phyloP scores from a whole-genome alignment of 2,329 filamentous ascomycete genomes.

The Elsinoe necatrix region DNA sequence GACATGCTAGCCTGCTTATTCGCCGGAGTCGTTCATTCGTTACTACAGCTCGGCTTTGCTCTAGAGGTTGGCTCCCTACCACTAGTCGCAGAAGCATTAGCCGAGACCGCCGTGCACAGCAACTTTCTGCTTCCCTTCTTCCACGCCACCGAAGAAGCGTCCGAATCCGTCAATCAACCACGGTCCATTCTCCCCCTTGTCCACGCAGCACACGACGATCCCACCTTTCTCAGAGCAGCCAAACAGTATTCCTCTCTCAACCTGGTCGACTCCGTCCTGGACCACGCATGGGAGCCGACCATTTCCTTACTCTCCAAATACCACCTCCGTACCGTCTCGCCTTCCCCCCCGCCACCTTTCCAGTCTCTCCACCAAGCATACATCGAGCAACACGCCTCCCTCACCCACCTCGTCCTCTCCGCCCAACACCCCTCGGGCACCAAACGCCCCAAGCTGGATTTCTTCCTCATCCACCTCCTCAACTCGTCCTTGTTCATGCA shows the following conservation, averaged over 20 bases:
- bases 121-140: slow-evolving; percentile 50
- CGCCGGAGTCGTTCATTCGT: slow-evolving; percentile 63
- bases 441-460: slow-evolving; percentile 68
- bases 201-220: slow-evolving; percentile 48
- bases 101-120: slow-evolving; percentile 64
- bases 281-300: slow-evolving; percentile 54
- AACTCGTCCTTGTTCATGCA: slow-evolving; percentile 69
- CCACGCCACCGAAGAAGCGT: slow-evolving; percentile 42
- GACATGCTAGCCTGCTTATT: slow-evolving; percentile 62
- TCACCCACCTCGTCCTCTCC: slow-evolving; percentile 51
- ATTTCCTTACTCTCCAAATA: slow-evolving; percentile 51
- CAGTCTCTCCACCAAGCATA: slow-evolving; percentile 17
- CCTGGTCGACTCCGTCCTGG: slow-evolving; percentile 57
- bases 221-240: slow-evolving; percentile 48
- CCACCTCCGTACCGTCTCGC: slow-evolving; percentile 42
- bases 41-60: slow-evolving; percentile 80
- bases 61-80: slow-evolving; percentile 75
- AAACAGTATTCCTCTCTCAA: slow-evolving; percentile 55
- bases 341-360: slow-evolving; percentile 29
- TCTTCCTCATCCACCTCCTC: slow-evolving; percentile 64
- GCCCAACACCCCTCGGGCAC: slow-evolving; percentile 48
- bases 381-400: slow-evolving; percentile 29
- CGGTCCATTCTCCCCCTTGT: slow-evolving; percentile 51
- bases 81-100: slow-evolving; percentile 70
- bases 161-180: slow-evolving; percentile 22